Conservation (phyloP, 2,329 filamentous ascomycete species). For the Talaromyces atroroseus region DNA sequence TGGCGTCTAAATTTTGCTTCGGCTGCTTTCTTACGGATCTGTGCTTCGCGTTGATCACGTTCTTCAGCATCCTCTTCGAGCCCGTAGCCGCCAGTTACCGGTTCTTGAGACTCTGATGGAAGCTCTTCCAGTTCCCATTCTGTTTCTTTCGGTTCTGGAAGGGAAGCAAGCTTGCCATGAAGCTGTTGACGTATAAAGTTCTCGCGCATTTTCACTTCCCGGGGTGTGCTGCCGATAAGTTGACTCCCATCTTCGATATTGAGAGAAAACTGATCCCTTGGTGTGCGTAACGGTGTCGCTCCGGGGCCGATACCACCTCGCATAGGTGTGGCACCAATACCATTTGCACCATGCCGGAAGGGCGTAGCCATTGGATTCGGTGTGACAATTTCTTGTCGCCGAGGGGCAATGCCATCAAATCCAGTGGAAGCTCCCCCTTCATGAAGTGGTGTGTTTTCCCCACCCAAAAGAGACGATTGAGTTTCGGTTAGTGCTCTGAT, state of each 20-base stretch:
- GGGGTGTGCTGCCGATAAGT: conserved; percentile 67
- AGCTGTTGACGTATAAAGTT: conserved; percentile 64
- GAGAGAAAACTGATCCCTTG: conserved; percentile 78
- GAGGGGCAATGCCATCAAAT: conserved; percentile 77
- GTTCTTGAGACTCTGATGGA: conserved; percentile 72
- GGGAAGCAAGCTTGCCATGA: conserved; percentile 58
- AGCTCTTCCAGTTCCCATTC: conserved; percentile 87
- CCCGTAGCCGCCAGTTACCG: conserved; percentile 44
- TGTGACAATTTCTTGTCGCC: conserved; percentile 76
- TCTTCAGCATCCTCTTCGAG: conserved; percentile 66
- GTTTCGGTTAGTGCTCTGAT: conserved; percentile 89
- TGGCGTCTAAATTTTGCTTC: conserved; percentile 70
- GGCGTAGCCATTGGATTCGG: conserved; percentile 95
- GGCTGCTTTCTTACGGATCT: conserved; percentile 58
- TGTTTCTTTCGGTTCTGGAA: conserved; percentile 87
- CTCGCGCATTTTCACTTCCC: conserved; percentile 68
- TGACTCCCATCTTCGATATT: conserved; percentile 65
- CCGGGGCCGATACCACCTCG: conserved; percentile 58
- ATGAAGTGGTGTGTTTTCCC: conserved; percentile 84
- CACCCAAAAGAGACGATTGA: conserved; percentile 85
- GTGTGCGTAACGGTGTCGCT: conserved; percentile 80
- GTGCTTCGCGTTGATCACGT: conserved; percentile 64
- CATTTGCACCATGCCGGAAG: conserved; percentile 58
- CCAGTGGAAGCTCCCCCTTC: conserved; percentile 79
- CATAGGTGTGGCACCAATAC: conserved; percentile 62